Evolutionary conservation across 2,329 filamentous ascomycete species (phyloP).

Genomic region (Diplodia seriata): DNA sequence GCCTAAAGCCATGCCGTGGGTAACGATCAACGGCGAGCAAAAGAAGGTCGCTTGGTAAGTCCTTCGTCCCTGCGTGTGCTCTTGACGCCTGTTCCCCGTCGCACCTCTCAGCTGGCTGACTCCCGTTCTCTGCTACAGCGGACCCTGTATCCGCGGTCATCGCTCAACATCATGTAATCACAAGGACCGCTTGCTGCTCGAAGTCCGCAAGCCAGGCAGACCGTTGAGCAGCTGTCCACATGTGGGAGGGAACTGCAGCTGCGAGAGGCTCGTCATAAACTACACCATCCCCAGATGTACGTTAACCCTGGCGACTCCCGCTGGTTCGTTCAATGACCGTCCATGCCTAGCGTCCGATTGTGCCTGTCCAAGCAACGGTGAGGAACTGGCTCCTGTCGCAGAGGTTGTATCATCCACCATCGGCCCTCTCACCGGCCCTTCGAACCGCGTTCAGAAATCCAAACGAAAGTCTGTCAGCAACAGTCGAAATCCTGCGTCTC

Average conservation of each 20-base stretch:
- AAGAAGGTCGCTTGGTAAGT: conserved; percentile 79
- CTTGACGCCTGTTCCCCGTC: conserved; percentile 11
- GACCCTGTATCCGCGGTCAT: conserved; percentile 77
- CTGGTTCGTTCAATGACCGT: conserved; percentile 10
- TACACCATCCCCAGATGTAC: conserved; percentile 51
- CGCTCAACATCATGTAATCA: conserved; percentile 78
- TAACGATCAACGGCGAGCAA: conserved; percentile 69
- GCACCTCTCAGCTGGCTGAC: conserved; percentile 14
- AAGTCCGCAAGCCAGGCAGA: conserved; percentile 74
- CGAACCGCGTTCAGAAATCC: conserved; percentile 44
- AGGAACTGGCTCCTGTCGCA: conserved; percentile 26
- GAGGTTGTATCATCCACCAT: conserved; percentile 22
- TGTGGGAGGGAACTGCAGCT: conserved; percentile 67
- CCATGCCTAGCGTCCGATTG: conserved; percentile 43
- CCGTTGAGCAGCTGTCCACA: conserved; percentile 75
- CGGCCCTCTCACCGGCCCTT: conserved; percentile 8
- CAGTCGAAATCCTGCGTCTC: conserved; percentile 39
- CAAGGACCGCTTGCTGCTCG: conserved; percentile 71
- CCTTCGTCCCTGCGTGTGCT: conserved; percentile 24
- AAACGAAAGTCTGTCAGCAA: conserved; percentile 40
- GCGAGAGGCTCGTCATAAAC: conserved; percentile 64
- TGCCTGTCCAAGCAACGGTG: conserved; percentile 42
- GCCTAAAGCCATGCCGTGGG: conserved; percentile 50
- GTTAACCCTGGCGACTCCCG: conserved; percentile 14
- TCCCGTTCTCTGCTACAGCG: conserved; percentile 54